Base-by-base conservation (phyloP, 169 alveolate species). In the Plasmodium relictum region DNA sequence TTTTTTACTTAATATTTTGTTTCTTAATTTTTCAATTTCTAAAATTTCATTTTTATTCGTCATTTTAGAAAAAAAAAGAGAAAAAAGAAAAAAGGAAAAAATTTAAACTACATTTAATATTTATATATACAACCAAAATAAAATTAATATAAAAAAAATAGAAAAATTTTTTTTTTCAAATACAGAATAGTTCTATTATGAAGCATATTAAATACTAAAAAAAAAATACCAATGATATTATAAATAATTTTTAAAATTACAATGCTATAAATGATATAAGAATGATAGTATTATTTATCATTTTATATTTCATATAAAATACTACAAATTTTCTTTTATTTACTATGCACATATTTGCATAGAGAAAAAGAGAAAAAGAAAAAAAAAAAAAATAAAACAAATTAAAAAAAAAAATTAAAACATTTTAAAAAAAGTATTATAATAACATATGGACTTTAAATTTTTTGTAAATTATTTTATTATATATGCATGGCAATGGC, bases 381-480 rank as follows among this genome's bases (percentile, higher is more conserved):
- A 42, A 26, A 68, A 52, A 65, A 80, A 58, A 76, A 0, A 22
- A 48, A 16, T 52, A 74, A 74, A 76, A 39, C 37, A 61, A 37
- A 56, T 56, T 37, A 62, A 14, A 62, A 26, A 18, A n/a, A 12
- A 66, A 66, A 31, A 2, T 20, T n/a, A 9, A 45, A 54, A 50
- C 4, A 50, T 18, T 44, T n/a, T 5, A 9, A 44, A 18, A 39
- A 68, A 26, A 18, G 44, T n/a, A 45, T 61, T 68, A 65, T 62
- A 80, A 12, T 26, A 80, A 69, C 90, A 80, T 80, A 41, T 80
- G 90, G 20, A 80, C 90, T 80, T 58, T 80, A 61, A 66, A 26
- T 61, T 80, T 80, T 59, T 80, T 80, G 90, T 69, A 80, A 80
- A 80, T 80, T 42, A 61, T 68, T 62, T 80, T 80, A 74, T 48